Conservation (phyloP, 1,284 basidiomycete genomes). For the Rhizopogon hawkerae region DNA sequence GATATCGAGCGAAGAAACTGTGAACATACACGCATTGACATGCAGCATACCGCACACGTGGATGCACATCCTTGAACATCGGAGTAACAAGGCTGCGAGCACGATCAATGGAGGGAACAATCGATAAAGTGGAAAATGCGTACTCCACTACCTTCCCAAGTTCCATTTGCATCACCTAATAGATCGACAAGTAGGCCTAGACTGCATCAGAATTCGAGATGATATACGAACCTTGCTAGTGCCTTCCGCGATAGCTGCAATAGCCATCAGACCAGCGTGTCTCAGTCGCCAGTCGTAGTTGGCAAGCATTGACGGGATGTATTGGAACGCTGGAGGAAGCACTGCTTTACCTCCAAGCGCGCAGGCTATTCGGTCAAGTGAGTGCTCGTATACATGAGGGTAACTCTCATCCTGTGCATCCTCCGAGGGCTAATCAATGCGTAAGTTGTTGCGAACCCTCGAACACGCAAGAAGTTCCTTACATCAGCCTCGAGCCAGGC, state of each 20-base stretch:
- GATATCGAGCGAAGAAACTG: conserved; percentile 1
- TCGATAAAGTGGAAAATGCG: conserved; percentile 18
- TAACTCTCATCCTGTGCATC: conserved; percentile 67
- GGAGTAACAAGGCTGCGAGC: conserved; percentile 57
- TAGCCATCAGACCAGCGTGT: conserved; percentile 76
- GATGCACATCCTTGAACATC: conserved; percentile 69
- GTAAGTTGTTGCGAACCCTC: conserved; percentile 3
- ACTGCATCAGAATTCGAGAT: not conserved
- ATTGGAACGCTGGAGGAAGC: conserved; percentile 67
- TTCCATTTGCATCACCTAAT: conserved; percentile 65
- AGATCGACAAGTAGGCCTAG: not conserved
- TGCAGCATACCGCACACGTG: conserved; percentile 75
- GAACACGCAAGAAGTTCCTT: conserved; percentile 19
- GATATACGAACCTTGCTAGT: conserved; percentile 45
- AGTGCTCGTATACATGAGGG: conserved; percentile 70
- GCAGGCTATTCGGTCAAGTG: conserved; percentile 67
- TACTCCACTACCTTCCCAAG: conserved; percentile 68
- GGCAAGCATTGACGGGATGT: conserved; percentile 71
- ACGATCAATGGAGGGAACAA: conserved; percentile 1
- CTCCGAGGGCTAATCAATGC: conserved; percentile 43
- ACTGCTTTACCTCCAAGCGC: conserved; percentile 66
- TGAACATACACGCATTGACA: conserved; percentile 71
- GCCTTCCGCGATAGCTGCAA: conserved; percentile 71
- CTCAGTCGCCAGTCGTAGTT: conserved; percentile 74
- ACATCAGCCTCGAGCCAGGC: conserved; percentile 72